A percentile compares a stretch with the other conserved stretches of the same genome.
Evolutionary conservation across 129 eudicot species (phyloP).

Genomic region (Tagetes erecta): DNA sequence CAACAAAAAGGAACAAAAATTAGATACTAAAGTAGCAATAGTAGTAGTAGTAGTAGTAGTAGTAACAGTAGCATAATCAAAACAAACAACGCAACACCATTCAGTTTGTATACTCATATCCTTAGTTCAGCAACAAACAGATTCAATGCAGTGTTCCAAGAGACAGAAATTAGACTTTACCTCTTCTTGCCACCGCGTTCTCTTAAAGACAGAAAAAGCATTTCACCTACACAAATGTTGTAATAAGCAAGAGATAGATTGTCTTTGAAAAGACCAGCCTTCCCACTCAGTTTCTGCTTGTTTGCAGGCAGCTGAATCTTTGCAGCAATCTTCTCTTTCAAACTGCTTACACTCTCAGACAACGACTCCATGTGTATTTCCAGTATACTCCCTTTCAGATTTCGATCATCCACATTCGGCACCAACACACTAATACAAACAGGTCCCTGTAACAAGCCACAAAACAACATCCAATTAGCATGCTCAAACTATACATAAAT

Average conservation of each 20-base stretch:
- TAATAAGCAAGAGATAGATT: conserved; percentile 79
- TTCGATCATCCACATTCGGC: conserved; percentile 85
- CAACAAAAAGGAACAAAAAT: no score
- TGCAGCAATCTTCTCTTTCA: conserved; percentile 83
- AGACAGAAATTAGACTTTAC: conserved; percentile 31
- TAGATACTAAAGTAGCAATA: not conserved
- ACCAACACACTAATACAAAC: conserved; percentile 60
- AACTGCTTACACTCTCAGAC: conserved; percentile 62
- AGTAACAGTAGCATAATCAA: conserved; percentile 11
- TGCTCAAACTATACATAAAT: no score
- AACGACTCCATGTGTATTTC: conserved; percentile 61
- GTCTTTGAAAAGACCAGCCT: conserved; percentile 85
- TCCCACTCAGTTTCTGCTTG: conserved; percentile 85
- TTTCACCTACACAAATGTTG: conserved; percentile 60
- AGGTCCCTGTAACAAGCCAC: conserved; percentile 58
- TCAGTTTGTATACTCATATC: not conserved
- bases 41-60: not conserved
- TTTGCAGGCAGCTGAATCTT: conserved; percentile 81
- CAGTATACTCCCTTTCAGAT: conserved; percentile 76
- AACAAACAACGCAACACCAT: conserved; percentile 5
- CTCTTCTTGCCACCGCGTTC: conserved; percentile 91
- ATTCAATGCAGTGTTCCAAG: not conserved
- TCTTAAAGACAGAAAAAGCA: conserved; percentile 64
- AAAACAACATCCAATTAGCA: not conserved
- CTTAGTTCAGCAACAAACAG: not conserved